These are phyloP conservation scores for Quercus bicolor DNA, from an alignment of 306 rosid species.

Conservation along the genomic window DNA sequence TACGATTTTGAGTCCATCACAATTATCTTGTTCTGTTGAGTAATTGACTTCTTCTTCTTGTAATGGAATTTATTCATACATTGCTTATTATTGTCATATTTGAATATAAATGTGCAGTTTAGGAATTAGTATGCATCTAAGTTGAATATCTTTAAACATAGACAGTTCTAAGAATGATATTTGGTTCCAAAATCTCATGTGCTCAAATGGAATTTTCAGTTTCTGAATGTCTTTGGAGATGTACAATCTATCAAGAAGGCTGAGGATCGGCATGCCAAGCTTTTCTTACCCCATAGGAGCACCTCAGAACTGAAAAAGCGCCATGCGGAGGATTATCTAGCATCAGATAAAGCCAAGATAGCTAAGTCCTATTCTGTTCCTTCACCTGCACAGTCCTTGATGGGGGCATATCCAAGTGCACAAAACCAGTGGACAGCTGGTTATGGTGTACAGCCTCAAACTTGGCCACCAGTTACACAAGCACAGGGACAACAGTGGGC, in stretches of 20 bases:
- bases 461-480: conserved; percentile 90
- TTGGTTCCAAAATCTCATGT: conserved; percentile 5
- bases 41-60: not conserved
- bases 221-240: conserved; percentile 91
- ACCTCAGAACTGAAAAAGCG: conserved; percentile 88
- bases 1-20: not conserved
- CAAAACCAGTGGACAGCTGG: conserved; percentile 83
- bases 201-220: conserved; percentile 50
- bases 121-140: not conserved
- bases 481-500: conserved; percentile 97
- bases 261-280: conserved; percentile 90
- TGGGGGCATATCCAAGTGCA: conserved; percentile 78
- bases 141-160: not conserved
- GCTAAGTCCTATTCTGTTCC: conserved; percentile 69
- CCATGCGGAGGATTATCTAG: conserved; percentile 83
- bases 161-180: not conserved
- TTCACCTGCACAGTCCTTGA: conserved; percentile 74
- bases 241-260: conserved; percentile 79
- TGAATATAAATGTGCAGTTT: not conserved
- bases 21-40: not conserved
- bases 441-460: conserved; percentile 84
- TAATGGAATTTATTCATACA: not conserved
- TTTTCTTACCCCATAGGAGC: conserved; percentile 80
- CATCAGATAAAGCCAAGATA: conserved; percentile 79
- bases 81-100: not conserved